These are phyloP conservation scores for Yamadazyma olivae DNA, from an alignment of 805 yeast genomes.

Conservation along the genomic window DNA sequence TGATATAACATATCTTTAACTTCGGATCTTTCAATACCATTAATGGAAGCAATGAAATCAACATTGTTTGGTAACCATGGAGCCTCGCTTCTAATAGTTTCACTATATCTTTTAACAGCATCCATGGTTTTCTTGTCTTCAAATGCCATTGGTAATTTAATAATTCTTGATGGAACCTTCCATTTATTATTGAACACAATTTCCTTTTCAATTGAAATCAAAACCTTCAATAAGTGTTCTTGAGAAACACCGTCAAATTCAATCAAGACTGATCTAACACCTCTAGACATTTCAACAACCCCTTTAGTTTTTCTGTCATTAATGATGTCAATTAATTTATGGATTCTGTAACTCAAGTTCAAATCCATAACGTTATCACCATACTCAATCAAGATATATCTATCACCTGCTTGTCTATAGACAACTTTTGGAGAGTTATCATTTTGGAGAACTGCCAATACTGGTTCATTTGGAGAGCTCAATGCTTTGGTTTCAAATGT, in stretches of 20 bases:
- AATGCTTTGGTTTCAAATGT: slow-evolving; percentile 19
- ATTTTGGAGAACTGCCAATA: slow-evolving; percentile 52
- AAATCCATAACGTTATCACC: slow-evolving; percentile 88
- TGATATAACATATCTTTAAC: slow-evolving; percentile 83
- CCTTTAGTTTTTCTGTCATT: slow-evolving; percentile 65
- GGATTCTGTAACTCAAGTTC: slow-evolving; percentile 80
- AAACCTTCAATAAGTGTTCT: slow-evolving; percentile 53
- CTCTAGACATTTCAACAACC: slow-evolving; percentile 93
- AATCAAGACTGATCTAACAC: slow-evolving; percentile 91
- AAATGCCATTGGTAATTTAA: slow-evolving; percentile 92
- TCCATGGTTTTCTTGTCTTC: slow-evolving; percentile 87
- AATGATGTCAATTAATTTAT: slow-evolving; percentile 75
- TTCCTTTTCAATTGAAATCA: slow-evolving; percentile 73
- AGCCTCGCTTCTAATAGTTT: slow-evolving; percentile 88
- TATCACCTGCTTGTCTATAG: slow-evolving; percentile 96
- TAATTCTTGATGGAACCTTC: slow-evolving; percentile 78
- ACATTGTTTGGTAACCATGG: slow-evolving; percentile 99
- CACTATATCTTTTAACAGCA: slow-evolving; percentile 88
- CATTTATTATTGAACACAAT: slow-evolving; percentile 74
- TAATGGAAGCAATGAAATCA: slow-evolving; percentile 88
- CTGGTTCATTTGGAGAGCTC: slow-evolving; percentile 60
- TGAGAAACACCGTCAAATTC: slow-evolving; percentile 75
- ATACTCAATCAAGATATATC: slow-evolving; percentile 87
- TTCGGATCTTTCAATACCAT: slow-evolving; percentile 71
- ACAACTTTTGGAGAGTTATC: slow-evolving; percentile 65